A percentile compares a stretch with the other conserved stretches of the same genome.
These are phyloP conservation scores for Aspergillus mulundensis DNA, from an alignment of 495 filamentous ascomycete species.

Conservation along the genomic window DNA sequence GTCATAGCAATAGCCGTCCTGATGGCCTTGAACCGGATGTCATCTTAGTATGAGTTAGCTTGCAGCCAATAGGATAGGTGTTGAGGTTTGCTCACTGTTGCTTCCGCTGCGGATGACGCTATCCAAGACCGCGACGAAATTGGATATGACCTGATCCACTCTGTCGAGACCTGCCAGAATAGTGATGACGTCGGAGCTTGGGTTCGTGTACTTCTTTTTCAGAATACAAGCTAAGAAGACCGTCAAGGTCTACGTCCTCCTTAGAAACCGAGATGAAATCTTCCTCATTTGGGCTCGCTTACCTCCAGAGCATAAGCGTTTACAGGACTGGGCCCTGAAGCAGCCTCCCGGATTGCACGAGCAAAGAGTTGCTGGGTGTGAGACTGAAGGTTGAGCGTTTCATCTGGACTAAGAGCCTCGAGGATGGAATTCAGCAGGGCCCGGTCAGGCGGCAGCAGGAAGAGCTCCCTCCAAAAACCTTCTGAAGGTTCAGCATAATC, in stretches of 20 bases:
- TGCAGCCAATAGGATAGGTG: neutral
- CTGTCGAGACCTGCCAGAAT: slow-evolving; percentile 83
- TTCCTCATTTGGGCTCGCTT: slow-evolving; percentile 30
- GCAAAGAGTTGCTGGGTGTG: slow-evolving; percentile 78
- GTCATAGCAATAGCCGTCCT: slow-evolving; percentile 76
- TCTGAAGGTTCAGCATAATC: slow-evolving; percentile 69
- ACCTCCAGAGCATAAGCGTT: slow-evolving; percentile 89
- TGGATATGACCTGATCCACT: slow-evolving; percentile 78
- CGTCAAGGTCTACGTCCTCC: slow-evolving; percentile 69
- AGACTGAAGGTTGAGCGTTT: slow-evolving; percentile 67
- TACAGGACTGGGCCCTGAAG: slow-evolving; percentile 54
- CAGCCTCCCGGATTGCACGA: slow-evolving; percentile 65
- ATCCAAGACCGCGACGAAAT: slow-evolving; percentile 83
- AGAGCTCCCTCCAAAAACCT: slow-evolving; percentile 96
- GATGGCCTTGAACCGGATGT: slow-evolving; percentile 73
- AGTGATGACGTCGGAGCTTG: slow-evolving; percentile 90
- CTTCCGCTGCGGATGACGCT: slow-evolving; percentile 73
- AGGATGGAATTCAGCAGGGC: slow-evolving; percentile 62
- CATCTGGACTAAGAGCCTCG: slow-evolving; percentile 62
- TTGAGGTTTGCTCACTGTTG: slow-evolving; percentile 50
- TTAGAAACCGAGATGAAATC: slow-evolving; percentile 34
- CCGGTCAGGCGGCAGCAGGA: slow-evolving; percentile 76
- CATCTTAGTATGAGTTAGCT: slow-evolving; percentile 44
- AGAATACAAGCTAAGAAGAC: slow-evolving; percentile 78
- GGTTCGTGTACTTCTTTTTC: slow-evolving; percentile 89